Base-by-base conservation (phyloP, 768 basidiomycete species). In the Naganishia kalamii region DNA sequence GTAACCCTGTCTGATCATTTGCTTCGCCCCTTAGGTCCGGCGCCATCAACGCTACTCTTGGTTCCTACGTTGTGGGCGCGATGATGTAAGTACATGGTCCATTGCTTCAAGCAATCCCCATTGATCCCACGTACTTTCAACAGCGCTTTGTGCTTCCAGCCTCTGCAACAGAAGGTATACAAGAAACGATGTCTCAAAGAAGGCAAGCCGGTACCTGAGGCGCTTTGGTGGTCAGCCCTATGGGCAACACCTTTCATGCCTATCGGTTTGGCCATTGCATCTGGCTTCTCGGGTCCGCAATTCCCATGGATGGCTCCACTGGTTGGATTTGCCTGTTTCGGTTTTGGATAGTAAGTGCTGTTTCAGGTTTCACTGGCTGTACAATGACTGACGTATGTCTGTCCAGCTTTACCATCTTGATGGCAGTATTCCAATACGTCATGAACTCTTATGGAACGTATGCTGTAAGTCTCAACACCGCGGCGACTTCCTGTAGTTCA, bases 371-470 rank as follows among this genome's bases (percentile, higher is more conserved):
- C 15, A 57, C 13, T 21, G 12, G 21, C 7, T 4, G 17, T 23
- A 17, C 3, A 11, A 21, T 7, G 8, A 27, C 54, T 57, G 35
- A 57, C n/a, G 13, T 21, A 7, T 4, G 3, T 23, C 8, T 19
- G 1, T 57, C 4, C 19, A 57, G 71, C 69, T 73, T 33, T 49
- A 66, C 51, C 7, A 71, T 73, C 59, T 50, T 73, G 30, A 69
- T 69, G n/a, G 70, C 70, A 19, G 71, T 73, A 41, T 60, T 73
- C 29, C 68, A 68, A 35, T 73, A 73, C 33, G 69, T 73, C 4
- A 70, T 73, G 17, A 71, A 73, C 62, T 71, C 70, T 2, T 73
- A 73, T 57, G 70, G 70, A 4, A 69, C 69, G 35, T 73, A 68
- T 54, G 69, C 69, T 5, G 66, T 63, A 44, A 54, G 65, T 46